Conservation (phyloP, 2,329 filamentous ascomycete species). For the Botrytis medusae region DNA sequence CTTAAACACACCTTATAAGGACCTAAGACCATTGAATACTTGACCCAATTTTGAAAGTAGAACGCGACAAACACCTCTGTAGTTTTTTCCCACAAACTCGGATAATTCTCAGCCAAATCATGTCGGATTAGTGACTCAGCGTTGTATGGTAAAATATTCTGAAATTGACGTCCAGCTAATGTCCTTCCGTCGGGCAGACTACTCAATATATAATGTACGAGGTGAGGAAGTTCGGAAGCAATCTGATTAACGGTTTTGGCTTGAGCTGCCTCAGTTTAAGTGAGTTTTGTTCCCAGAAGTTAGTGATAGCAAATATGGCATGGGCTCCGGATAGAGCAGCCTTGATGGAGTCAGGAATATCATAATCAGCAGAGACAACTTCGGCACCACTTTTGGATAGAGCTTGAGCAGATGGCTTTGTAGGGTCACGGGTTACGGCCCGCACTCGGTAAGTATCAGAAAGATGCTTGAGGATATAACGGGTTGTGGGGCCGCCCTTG, state of each 20-base stretch:
- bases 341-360: conserved; percentile 1
- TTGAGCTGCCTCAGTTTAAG: conserved; percentile 5
- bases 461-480: conserved; percentile 14
- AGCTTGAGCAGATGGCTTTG: neutral
- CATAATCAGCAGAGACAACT: neutral
- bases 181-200: conserved; percentile 5
- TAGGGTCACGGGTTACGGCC: conserved; percentile 1
- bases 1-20: neutral
- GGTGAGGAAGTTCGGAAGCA: conserved; percentile 1
- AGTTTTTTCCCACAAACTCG: conserved; percentile 9
- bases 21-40: conserved; percentile 12
- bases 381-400: conserved; percentile 5
- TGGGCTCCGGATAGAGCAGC: conserved; percentile 2
- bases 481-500: conserved; percentile 10
- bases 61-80: conserved; percentile 6
- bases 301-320: conserved; percentile 15
- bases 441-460: conserved; percentile 15
- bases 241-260: neutral
- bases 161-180: neutral
- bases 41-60: conserved; percentile 14
- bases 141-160: conserved; percentile 1
- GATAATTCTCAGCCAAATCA: conserved; percentile 14
- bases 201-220: conserved; percentile 9
- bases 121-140: conserved; percentile 7
- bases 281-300: conserved; percentile 11